Percentiles rank a stretch among this genome's conserved stretches.
Conservation (phyloP, 139 green algal species). For the Auxenochlorella pyrenoidosa region DNA sequence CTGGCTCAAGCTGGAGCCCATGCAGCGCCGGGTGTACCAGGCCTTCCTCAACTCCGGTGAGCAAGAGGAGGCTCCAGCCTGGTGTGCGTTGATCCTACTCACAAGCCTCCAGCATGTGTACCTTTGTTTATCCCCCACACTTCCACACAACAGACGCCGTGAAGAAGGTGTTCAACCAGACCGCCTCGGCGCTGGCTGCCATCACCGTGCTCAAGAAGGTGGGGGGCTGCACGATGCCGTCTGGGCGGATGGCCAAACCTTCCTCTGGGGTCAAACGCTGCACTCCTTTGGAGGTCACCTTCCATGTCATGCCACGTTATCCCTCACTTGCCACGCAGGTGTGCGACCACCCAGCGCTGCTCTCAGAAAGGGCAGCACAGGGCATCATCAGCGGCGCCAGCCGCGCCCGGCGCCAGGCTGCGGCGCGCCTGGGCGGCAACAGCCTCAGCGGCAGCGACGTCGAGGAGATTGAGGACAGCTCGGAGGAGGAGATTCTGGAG, state of each 20-base stretch:
- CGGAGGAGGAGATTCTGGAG: conserved; percentile 1
- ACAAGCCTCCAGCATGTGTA: neutral
- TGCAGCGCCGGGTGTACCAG: conserved; percentile 80
- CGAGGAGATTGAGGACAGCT: conserved; percentile 33
- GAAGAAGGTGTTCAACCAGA: conserved; percentile 82
- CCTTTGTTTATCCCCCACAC: neutral
- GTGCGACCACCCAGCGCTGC: conserved; percentile 93
- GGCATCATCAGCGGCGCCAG: conserved; percentile 43
- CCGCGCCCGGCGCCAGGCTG: conserved; percentile 26
- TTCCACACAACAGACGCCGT: conserved; percentile 57
- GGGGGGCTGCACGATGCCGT: neutral
- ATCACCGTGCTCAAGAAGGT: conserved; percentile 55
- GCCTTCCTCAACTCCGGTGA: conserved; percentile 74
- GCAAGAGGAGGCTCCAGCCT: neutral
- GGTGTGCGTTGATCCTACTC: too few relatives aligned
- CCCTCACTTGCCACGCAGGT: conserved; percentile 72
- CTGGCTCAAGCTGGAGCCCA: conserved; percentile 84
- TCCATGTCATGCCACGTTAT: too few relatives aligned
- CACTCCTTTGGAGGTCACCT: neutral
- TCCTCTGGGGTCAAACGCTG: neutral
- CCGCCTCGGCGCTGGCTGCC: conserved; percentile 77
- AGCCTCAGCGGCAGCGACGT: neutral
- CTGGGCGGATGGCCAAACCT: neutral
- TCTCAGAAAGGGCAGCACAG: conserved; percentile 69
- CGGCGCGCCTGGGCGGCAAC: neutral